A percentile compares a stretch with the other conserved stretches of the same genome.
These are phyloP conservation scores for Setaria viridis DNA, from an alignment of 202 grass and related monocot species.

Conservation along the genomic window DNA sequence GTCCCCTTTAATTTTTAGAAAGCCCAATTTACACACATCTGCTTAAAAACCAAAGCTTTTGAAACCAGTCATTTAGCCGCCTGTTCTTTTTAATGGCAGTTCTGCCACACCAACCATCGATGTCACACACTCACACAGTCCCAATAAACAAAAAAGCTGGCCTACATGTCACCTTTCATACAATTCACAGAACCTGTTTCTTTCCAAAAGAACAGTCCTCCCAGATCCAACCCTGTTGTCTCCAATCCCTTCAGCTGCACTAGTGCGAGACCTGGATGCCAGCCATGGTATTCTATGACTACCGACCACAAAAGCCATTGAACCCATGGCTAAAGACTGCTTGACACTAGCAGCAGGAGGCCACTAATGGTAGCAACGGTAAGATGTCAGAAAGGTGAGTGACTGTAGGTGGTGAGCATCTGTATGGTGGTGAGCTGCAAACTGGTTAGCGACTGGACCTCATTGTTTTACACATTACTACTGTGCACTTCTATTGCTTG, in stretches of 20 bases:
- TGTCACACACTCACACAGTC: background rate
- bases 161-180: background rate
- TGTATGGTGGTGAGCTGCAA: background rate
- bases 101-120: background rate
- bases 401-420: background rate
- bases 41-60: background rate
- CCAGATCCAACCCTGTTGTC: background rate
- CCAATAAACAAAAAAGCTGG: background rate
- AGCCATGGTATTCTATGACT: background rate
- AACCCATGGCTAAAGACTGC: background rate
- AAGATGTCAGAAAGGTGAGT: background rate
- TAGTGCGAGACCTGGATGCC: background rate
- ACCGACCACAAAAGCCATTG: constrained; percentile 14
- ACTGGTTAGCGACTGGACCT: background rate
- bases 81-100: background rate
- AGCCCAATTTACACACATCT: background rate
- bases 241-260: background rate
- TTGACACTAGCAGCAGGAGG: background rate
- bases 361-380: background rate
- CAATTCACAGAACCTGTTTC: background rate
- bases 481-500: background rate
- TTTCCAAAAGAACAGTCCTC: constrained; percentile 16
- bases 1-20: background rate
- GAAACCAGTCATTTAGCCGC: background rate
- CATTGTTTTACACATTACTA: background rate